These are phyloP conservation scores for Yamadazyma friedrichii DNA, from an alignment of 1,139 yeast species.

Conservation along the genomic window DNA sequence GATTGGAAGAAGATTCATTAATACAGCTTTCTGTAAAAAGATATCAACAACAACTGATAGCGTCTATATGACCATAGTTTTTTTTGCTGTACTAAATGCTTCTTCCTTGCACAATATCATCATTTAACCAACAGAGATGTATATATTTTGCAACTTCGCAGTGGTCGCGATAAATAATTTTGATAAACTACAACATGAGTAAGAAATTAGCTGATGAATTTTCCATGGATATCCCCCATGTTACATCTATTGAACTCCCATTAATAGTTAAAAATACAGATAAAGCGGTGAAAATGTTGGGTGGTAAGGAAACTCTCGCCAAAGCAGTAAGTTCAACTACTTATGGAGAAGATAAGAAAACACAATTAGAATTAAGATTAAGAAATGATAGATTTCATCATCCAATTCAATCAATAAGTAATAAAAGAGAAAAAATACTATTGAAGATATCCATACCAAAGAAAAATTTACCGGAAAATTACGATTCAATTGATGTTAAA, in stretches of 20 bases:
- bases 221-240: constrained; percentile 73
- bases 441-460: constrained; percentile 72
- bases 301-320: constrained; percentile 58
- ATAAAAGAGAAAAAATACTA: constrained; percentile 59
- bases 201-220: constrained; percentile 43
- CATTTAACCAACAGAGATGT: no score
- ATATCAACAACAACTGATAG: no score
- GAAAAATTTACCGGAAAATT: constrained; percentile 38
- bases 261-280: constrained; percentile 61
- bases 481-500: constrained; percentile 50
- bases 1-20: no score
- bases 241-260: constrained; percentile 79
- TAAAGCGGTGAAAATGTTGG: constrained; percentile 72
- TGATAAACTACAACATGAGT: constrained; percentile 2
- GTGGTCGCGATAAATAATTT: not conserved
- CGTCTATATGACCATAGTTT: no score
- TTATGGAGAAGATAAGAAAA: constrained; percentile 11
- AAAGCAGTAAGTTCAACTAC: constrained; percentile 32
- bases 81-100: no score
- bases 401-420: constrained; percentile 62
- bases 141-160: no score
- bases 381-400: constrained; percentile 78
- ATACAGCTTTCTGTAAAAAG: no score
- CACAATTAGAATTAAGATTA: constrained; percentile 56
- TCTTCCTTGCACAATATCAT: no score